phyloP scores from a whole-genome alignment of 306 rosid species.

The Mimosa pudica region DNA sequence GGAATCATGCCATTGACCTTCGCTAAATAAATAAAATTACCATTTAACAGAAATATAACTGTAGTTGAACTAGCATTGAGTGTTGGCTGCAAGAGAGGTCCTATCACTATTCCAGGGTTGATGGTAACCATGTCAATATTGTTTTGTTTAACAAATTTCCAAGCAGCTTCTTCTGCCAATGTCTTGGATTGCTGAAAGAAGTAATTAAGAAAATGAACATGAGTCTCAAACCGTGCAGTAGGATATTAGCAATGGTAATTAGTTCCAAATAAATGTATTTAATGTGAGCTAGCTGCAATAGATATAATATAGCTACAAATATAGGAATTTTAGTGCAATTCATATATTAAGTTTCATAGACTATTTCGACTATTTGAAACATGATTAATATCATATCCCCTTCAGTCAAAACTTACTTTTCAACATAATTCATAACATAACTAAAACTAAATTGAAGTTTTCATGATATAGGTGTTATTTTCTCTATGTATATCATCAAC shows the following conservation, averaged over 20 bases:
- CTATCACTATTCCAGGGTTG: slow-evolving; percentile 61
- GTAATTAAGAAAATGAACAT: background rate
- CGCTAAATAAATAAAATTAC: slow-evolving; percentile 35
- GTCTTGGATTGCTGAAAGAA: slow-evolving; percentile 57
- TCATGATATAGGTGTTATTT: too few species aligned
- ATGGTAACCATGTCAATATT: slow-evolving; percentile 60
- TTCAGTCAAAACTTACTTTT: background rate
- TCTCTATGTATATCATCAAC: too few species aligned
- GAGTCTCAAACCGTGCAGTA: background rate
- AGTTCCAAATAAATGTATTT: background rate
- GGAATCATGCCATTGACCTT: background rate
- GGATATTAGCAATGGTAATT: too few species aligned
- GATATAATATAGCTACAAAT: too few species aligned
- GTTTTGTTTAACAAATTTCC: slow-evolving; percentile 63
- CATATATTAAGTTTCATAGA: background rate
- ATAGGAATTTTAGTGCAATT: too few species aligned
- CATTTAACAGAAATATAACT: slow-evolving; percentile 54
- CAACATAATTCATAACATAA: background rate
- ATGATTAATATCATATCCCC: too few species aligned
- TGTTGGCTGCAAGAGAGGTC: slow-evolving; percentile 69
- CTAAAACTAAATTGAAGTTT: background rate
- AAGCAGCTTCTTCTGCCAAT: slow-evolving; percentile 66
- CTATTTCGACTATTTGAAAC: background rate
- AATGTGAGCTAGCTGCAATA: background rate
- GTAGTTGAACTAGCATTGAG: slow-evolving; percentile 55